Base-by-base conservation (phyloP, 257 asterid genomes). In the Primulina eburnea region DNA sequence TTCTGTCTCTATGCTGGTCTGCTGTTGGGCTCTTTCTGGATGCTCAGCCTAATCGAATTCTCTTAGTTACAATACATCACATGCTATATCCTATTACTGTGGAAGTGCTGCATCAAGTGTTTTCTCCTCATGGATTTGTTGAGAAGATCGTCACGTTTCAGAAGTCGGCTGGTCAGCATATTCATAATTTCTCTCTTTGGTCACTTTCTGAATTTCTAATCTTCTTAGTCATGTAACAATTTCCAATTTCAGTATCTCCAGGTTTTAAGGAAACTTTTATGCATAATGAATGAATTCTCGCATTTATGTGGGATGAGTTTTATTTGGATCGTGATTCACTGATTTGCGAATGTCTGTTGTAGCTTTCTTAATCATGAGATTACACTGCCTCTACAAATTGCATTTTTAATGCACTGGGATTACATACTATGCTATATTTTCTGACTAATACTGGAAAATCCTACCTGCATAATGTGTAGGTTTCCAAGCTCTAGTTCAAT, bases 31-130 rank as follows among this genome's bases (percentile, higher is more conserved):
- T 80, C 85, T 80, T 85, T 80, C 81, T 82, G 96, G 95, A 90
- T 80, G 75, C 79, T 73, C 94, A 94, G 99, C 99, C 99, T 85
- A 94, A 94, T 78, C 95, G 99, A 84, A 91, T 94, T 86, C 92
- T 94, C 84, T 88, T 94, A 88, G 96, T 89, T 83, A 94, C 99
- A 71, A 86, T 91, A 80, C 99, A 94, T 85, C 99, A 94, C 90
- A 88, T 94, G 97, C 90, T 94, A 83, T 94, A 94, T 80, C 99
- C 99, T 83, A 94, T 94, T 76, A 94, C 97, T 74, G 97, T 91
- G 96, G 99, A 94, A 79, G 99, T 94, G 92, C 97, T 94, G 93
- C 99, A 89, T 86, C 99, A 94, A 89, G 99, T 94, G 73, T 91
- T 94, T 85, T 94, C 96, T 81, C 97, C 99, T 73, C 95, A 94